Evolutionary conservation across 768 basidiomycete species (phyloP).

Genomic region (Boletus coccyginus): DNA sequence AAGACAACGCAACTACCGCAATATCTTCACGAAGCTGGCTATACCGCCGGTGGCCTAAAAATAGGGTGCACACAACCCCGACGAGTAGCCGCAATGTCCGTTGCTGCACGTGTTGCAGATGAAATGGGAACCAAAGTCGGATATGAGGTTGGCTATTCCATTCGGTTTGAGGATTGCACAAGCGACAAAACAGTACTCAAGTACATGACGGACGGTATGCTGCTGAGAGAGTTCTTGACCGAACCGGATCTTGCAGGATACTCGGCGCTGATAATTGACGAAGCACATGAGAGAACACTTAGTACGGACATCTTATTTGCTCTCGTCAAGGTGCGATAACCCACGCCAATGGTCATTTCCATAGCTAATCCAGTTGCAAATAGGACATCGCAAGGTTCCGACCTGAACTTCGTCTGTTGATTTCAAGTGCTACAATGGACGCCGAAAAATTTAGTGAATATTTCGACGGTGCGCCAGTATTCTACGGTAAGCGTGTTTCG

Average conservation of each 20-base stretch:
- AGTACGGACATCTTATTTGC: constrained; percentile 99
- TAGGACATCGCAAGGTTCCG: constrained; percentile 96
- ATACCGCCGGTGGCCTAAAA: constrained; percentile 81
- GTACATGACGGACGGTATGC: constrained; percentile 99
- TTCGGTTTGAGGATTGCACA: constrained; percentile 99
- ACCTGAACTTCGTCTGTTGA: constrained; percentile 88
- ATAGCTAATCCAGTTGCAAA: constrained; percentile 20
- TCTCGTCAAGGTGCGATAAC: constrained; percentile 85
- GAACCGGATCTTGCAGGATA: constrained; percentile 97
- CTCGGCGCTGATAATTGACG: constrained; percentile 94
- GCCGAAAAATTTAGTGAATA: constrained; percentile 98
- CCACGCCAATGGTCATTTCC: constrained; percentile 3
- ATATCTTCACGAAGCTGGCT: constrained; percentile 97
- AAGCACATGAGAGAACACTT: constrained; percentile 96
- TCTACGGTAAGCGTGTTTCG: constrained; percentile 62
- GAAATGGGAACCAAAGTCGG: constrained; percentile 98
- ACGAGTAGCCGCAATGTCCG: constrained; percentile 98
- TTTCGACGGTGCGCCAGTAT: constrained; percentile 95
- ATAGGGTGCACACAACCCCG: constrained; percentile 93
- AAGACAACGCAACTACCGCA: constrained; percentile 99
- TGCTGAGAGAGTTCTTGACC: constrained; percentile 93
- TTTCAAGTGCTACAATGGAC: constrained; percentile 96
- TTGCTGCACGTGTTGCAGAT: constrained; percentile 97
- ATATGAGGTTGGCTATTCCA: constrained; percentile 99
- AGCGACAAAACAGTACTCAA: constrained; percentile 98